A percentile compares a stretch with the other conserved stretches of the same genome.
Conservation (phyloP, 2,329 filamentous ascomycete species). For the Hypoxylon sp. region DNA sequence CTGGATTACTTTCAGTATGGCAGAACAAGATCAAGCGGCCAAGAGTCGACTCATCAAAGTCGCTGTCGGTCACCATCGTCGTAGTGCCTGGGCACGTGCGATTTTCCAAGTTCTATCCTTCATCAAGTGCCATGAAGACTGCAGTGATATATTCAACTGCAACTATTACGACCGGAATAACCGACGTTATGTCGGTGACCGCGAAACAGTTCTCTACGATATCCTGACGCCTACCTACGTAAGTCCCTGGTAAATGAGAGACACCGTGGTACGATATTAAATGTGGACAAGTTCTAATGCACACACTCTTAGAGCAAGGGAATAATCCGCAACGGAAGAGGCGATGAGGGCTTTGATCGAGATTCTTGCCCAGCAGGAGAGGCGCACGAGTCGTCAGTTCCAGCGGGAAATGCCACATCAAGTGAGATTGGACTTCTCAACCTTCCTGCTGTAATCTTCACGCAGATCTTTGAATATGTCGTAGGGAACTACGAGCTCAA, state of each 20-base stretch:
- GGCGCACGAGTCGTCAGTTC: neutral
- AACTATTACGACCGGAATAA: neutral
- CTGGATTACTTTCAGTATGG: neutral
- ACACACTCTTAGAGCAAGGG: neutral
- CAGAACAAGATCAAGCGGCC: neutral
- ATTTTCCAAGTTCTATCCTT: neutral
- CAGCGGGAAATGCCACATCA: neutral
- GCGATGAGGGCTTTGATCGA: neutral
- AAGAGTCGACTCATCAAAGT: neutral
- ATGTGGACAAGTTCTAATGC: neutral
- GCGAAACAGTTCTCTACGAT: no score
- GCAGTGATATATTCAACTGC: neutral
- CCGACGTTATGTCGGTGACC: neutral
- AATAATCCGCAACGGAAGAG: neutral
- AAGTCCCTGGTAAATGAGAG: neutral
- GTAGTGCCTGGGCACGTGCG: neutral
- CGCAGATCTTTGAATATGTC: constrained; percentile 9
- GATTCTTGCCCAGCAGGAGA: neutral
- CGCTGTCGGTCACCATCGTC: neutral
- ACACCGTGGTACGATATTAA: neutral
- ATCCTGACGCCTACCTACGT: no score
- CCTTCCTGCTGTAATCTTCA: constrained; percentile 8
- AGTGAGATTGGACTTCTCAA: neutral
- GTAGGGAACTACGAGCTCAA: constrained; percentile 10
- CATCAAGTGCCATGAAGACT: neutral